phyloP scores from a whole-genome alignment of 176 grass and related monocot species.

The Avena atlantica region DNA sequence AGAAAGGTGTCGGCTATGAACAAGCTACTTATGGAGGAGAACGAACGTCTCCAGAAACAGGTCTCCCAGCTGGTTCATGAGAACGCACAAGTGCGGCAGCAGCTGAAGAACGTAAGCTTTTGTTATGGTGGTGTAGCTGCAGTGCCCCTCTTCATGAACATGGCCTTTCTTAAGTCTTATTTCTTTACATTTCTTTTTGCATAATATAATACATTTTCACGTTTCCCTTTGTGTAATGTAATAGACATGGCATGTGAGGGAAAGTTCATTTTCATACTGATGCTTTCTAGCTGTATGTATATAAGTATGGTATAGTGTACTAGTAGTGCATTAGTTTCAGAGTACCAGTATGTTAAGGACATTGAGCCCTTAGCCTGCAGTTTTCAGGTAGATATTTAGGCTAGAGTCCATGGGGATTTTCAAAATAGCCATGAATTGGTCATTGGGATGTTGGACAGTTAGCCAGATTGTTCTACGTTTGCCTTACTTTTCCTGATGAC shows the following conservation, averaged over 20 bases:
- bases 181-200: not conserved
- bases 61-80: constrained; percentile 94
- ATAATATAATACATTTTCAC: not conserved
- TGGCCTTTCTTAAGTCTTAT: not conserved
- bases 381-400: not conserved
- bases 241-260: not conserved
- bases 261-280: not conserved
- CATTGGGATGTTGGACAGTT: constrained; percentile 4
- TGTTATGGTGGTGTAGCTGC: not conserved
- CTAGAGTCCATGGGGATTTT: not conserved
- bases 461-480: not conserved
- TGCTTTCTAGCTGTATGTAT: too few species aligned
- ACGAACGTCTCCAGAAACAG: constrained; percentile 97
- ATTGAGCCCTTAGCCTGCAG: not conserved
- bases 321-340: not conserved
- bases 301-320: not conserved
- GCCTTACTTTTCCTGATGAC: constrained; percentile 32
- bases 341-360: not conserved
- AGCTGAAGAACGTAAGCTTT: constrained; percentile 83
- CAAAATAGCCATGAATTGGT: not conserved
- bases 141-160: not conserved
- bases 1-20: constrained; percentile 95
- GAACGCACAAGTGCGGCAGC: constrained; percentile 87
- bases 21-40: constrained; percentile 98
- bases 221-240: not conserved